A percentile compares a stretch with the other conserved stretches of the same genome.
phyloP scores from a whole-genome alignment of 1,284 basidiomycete species.

The Ganoderma multipileum region DNA sequence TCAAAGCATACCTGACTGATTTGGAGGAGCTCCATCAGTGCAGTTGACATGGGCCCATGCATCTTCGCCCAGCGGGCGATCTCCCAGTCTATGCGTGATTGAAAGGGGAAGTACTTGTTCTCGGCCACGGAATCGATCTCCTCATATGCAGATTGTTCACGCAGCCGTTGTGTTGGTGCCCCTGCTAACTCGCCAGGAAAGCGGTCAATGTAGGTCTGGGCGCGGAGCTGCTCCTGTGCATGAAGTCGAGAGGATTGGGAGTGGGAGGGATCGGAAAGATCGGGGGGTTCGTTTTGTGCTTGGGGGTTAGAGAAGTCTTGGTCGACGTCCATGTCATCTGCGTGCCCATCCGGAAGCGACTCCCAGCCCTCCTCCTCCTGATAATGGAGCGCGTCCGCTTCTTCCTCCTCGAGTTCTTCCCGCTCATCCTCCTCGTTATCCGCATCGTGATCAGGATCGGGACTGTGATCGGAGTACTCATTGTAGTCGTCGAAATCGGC shows the following conservation, averaged over 20 bases:
- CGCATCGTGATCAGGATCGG: not conserved
- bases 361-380: no score
- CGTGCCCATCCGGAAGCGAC: no score
- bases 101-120: conserved; percentile 24
- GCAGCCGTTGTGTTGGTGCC: no score
- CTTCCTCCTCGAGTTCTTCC: no score
- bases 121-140: not conserved
- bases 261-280: no score
- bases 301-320: no score
- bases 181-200: not conserved
- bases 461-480: no score
- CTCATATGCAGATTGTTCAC: not conserved
- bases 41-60: conserved; percentile 26
- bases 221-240: not conserved
- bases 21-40: conserved; percentile 28
- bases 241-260: not conserved
- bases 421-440: not conserved
- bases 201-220: not conserved
- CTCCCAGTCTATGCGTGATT: conserved; percentile 28
- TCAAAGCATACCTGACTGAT: conserved; percentile 26
- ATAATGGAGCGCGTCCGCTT: no score
- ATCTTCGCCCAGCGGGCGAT: conserved; percentile 33
- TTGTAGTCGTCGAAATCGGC: conserved; percentile 1
- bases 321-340: no score
- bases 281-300: no score